These are phyloP conservation scores for Saitozyma sp. DNA, from an alignment of 768 basidiomycete genomes.

Conservation along the genomic window DNA sequence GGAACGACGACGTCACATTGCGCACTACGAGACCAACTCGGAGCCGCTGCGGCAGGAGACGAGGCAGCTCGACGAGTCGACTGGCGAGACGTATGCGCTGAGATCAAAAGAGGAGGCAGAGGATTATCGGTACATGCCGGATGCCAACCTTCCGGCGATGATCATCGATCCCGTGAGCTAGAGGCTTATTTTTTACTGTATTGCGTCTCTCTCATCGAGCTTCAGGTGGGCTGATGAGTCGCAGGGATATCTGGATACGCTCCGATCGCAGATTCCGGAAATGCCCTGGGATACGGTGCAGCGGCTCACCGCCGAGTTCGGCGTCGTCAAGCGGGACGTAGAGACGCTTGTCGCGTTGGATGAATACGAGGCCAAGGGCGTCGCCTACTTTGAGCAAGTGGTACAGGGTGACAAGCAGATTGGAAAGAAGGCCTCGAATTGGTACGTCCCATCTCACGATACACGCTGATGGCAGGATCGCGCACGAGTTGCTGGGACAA, in stretches of 20 bases:
- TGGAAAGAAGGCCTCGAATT: conserved; percentile 76
- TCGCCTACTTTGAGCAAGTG: conserved; percentile 80
- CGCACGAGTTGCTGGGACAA: conserved; percentile 81
- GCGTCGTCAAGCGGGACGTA: conserved; percentile 65
- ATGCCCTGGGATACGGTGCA: conserved; percentile 67
- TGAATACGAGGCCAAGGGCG: conserved; percentile 62
- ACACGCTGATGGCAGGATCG: conserved; percentile 63
- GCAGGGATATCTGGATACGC: conserved; percentile 65
- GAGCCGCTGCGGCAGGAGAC: conserved; percentile 75
- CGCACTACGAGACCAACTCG: conserved; percentile 51
- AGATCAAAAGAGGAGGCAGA: conserved; percentile 90
- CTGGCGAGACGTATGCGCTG: conserved; percentile 74
- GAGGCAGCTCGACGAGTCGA: conserved; percentile 80
- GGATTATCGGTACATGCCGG: conserved; percentile 97
- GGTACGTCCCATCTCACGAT: conserved; percentile 58
- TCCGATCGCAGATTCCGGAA: conserved; percentile 66
- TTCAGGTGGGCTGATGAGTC: neutral
- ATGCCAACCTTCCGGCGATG: conserved; percentile 83
- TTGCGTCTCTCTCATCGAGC: conserved; percentile 13
- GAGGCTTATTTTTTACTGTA: too few species aligned
- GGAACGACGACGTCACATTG: conserved; percentile 78
- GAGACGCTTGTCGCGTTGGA: conserved; percentile 74
- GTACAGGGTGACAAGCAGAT: conserved; percentile 57
- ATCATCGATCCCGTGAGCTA: conserved; percentile 33
- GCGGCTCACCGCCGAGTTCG: conserved; percentile 60